These are phyloP conservation scores for Melastoma candidum DNA, from an alignment of 441 rosid species.

Conservation along the genomic window DNA sequence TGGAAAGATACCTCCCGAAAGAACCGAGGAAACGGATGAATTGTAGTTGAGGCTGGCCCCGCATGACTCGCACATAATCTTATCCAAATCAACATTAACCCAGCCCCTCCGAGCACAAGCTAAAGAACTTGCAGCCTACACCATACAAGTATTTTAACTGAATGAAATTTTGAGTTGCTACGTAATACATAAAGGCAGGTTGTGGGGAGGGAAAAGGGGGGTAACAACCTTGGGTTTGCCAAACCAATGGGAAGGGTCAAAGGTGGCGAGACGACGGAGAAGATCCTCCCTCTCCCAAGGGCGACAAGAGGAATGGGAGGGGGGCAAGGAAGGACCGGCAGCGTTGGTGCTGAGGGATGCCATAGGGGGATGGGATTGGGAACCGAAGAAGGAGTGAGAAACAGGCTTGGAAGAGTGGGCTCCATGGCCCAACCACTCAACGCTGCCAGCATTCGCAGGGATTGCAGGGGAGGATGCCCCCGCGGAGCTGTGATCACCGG, in stretches of 20 bases:
- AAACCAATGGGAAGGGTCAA: conserved; percentile 85
- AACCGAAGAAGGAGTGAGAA: conserved; percentile 41
- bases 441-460: conserved; percentile 48
- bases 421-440: conserved; percentile 57
- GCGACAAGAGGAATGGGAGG: conserved; percentile 66
- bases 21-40: conserved; percentile 25
- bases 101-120: conserved; percentile 85
- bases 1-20: conserved; percentile 40
- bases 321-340: conserved; percentile 44
- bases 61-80: conserved; percentile 62
- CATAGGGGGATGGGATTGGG: conserved; percentile 30
- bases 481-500: conserved; percentile 46
- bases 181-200: too few relatives aligned
- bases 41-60: conserved; percentile 43
- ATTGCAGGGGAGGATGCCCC: conserved; percentile 94
- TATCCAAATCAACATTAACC: conserved; percentile 48
- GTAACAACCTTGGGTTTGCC: conserved; percentile 77
- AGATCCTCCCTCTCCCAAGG: conserved; percentile 99
- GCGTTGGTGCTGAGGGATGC: conserved; percentile 41
- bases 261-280: conserved; percentile 86
- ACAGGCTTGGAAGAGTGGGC: conserved; percentile 42
- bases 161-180: too few relatives aligned
- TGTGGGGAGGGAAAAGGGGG: not conserved
- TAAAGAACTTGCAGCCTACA: conserved; percentile 52
- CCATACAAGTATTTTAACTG: too few relatives aligned